Conservation (phyloP, 441 rosid genomes). For the Syzygium malaccense region DNA sequence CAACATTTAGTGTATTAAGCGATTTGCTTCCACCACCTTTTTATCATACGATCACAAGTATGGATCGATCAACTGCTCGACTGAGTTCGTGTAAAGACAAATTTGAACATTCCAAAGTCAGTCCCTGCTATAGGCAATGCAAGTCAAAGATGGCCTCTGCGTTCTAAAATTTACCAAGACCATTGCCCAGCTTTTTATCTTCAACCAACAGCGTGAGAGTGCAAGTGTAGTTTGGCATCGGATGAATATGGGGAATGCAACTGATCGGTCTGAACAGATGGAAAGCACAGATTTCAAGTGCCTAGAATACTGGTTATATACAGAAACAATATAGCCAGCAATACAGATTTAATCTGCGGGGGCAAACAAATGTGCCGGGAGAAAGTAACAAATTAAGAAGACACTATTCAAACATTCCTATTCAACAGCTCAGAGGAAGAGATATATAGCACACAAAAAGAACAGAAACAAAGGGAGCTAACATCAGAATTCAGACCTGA, state of each 20-base stretch:
- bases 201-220: background rate
- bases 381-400: background rate
- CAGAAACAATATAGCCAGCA: slow-evolving; percentile 1
- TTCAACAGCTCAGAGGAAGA: background rate
- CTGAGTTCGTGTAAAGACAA: background rate
- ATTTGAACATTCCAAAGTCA: background rate
- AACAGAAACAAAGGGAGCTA: background rate
- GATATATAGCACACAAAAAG: background rate
- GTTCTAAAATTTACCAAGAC: background rate
- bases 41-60: background rate
- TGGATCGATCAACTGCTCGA: background rate
- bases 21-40: background rate
- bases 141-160: background rate
- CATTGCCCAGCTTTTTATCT: background rate
- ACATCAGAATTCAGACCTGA: background rate
- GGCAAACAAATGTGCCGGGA: background rate
- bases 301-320: background rate
- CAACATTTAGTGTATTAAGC: background rate
- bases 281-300: background rate
- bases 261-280: background rate
- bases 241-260: background rate
- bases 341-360: background rate
- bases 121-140: background rate
- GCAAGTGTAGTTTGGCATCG: background rate
- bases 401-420: background rate